Evolutionary conservation across 2,329 filamentous ascomycete genomes (phyloP).

Genomic region (Sclerotinia nivalis): DNA sequence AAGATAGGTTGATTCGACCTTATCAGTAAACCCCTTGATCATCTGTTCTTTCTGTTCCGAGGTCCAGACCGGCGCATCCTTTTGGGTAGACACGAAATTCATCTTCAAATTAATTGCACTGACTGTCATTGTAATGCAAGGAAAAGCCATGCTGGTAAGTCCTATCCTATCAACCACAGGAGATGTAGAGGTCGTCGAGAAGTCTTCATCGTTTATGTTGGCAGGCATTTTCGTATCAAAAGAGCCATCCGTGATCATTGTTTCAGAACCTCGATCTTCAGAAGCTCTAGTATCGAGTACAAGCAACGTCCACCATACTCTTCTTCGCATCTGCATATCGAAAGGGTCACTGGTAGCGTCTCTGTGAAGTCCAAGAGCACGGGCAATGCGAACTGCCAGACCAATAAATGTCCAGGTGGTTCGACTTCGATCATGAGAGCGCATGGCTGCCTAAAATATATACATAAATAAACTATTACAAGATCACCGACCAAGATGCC

Average conservation of each 20-base stretch:
- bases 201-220: slow-evolving; percentile 54
- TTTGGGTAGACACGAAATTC: slow-evolving; percentile 21
- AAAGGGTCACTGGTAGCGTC: slow-evolving; percentile 51
- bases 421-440: slow-evolving; percentile 40
- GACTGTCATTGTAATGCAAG: slow-evolving; percentile 23
- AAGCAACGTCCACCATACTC: slow-evolving; percentile 53
- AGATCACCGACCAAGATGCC: background rate
- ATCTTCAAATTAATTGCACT: slow-evolving; percentile 17
- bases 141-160: slow-evolving; percentile 28
- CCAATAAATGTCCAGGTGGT: slow-evolving; percentile 47
- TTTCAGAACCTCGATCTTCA: slow-evolving; percentile 52
- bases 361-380: slow-evolving; percentile 50
- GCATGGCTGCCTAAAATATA: slow-evolving; percentile 17
- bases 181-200: slow-evolving; percentile 35
- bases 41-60: slow-evolving; percentile 22
- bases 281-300: slow-evolving; percentile 50
- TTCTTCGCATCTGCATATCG: slow-evolving; percentile 52
- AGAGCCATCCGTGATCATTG: slow-evolving; percentile 46
- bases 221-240: slow-evolving; percentile 51
- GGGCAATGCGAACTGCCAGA: slow-evolving; percentile 41
- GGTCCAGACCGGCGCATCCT: slow-evolving; percentile 6
- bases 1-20: slow-evolving; percentile 19
- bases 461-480: slow-evolving; percentile 10
- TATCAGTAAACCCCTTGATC: slow-evolving; percentile 18
- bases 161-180: slow-evolving; percentile 11